A percentile compares a stretch with the other conserved stretches of the same genome.
phyloP scores from a whole-genome alignment of 305 asterid species.

The Rubia occidens region DNA sequence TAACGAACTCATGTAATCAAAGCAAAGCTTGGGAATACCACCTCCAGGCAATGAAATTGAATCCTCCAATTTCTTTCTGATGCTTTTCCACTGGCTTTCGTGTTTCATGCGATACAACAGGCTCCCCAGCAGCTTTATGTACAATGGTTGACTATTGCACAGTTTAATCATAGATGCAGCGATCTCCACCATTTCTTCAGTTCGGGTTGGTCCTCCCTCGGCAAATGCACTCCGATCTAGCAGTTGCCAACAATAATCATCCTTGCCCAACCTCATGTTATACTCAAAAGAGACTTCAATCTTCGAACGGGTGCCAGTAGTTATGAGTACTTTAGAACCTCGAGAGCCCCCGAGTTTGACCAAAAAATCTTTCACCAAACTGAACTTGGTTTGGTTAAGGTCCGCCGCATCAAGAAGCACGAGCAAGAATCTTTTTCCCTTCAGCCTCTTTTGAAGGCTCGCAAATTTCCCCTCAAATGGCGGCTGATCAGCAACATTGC shows the following conservation, averaged over 20 bases:
- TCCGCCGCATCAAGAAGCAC: constrained; percentile 4
- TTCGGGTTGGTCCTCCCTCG: neutral
- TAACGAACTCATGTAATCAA: neutral
- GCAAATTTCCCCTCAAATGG: constrained; percentile 10
- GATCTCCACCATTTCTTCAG: neutral
- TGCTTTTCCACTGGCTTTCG: neutral
- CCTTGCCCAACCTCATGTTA: neutral
- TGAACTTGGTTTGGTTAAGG: neutral
- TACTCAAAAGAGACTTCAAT: neutral
- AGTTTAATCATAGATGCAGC: neutral
- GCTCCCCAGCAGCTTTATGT: neutral
- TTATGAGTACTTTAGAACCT: constrained; percentile 24
- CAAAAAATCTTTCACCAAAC: constrained; percentile 7
- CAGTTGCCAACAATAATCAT: neutral
- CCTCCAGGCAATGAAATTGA: neutral
- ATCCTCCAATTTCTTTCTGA: neutral
- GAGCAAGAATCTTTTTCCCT: neutral
- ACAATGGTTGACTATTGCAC: neutral
- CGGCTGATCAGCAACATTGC: neutral
- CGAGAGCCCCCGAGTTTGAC: constrained; percentile 3
- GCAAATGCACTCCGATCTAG: constrained; percentile 5
- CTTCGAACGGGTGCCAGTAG: constrained; percentile 13
- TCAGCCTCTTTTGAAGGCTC: neutral
- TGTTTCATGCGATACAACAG: neutral
- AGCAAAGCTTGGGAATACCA: neutral